Base-by-base conservation (phyloP, 139 green algal species). In the Picocystis salinarum region DNA sequence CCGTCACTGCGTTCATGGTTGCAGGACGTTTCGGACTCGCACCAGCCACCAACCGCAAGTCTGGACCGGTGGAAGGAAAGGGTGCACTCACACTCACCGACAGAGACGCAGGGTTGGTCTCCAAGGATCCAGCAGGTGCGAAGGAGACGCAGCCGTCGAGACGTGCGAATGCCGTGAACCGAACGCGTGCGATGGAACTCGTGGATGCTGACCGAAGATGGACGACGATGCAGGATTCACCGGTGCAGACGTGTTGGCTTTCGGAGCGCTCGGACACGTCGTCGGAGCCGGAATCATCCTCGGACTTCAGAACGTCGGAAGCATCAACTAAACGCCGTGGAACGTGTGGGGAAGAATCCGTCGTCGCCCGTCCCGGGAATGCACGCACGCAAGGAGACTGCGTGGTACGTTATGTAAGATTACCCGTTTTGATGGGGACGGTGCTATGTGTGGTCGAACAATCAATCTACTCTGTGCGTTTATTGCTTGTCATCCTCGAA, bases 1-100 rank as follows among this genome's bases (percentile, higher is more conserved):
- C 63, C 57, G 91, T 76, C 37, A 53, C 63, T 19, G 30, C 71
- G 4, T 77, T 58, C 64, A 60, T 95, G 36, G 55, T 69, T 22
- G 81, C 84, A 23, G 82, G 75, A 55, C 71, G 83, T 45, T 88
- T 94, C 40, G 84, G 84, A 46, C 61, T 95, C 20, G 85, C 84
- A 17, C 84, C 84, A 23, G 77, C 77, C 19, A 67, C 73, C 13
- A 93, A 77, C 55, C 41, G 61, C 76, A 39, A 71, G 67, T 34
- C 63, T 94, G 11, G 89, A 90, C 60, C 62, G 94, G 50, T 45
- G 42, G 17, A 46, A 62, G 23, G n/a, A n/a, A n/a, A n/a, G n/a
- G n/a, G 42, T 39, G 23, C 34, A 58, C 23, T 52, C 66, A 77
- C 42, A 56, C n/a, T n/a, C n/a, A n/a, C 61, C 27, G 40, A 51